Percentiles rank a stretch among this genome's conserved stretches.
Conservation (phyloP, 441 rosid genomes). For the Mallotus japonicus region DNA sequence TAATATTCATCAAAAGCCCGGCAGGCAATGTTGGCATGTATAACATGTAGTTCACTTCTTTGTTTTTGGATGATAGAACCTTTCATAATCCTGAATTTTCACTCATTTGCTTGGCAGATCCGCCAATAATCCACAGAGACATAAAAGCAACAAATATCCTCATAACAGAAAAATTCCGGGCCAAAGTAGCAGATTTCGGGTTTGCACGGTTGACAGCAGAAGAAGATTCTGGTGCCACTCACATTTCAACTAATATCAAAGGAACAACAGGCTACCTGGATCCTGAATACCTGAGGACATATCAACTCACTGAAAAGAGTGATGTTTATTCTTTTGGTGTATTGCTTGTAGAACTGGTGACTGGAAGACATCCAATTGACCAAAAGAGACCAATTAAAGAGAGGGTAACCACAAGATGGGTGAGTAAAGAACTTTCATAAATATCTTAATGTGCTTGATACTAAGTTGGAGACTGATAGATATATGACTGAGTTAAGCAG, state of each 20-base stretch:
- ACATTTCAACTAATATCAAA: slow-evolving; percentile 66
- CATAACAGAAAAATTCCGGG: slow-evolving; percentile 54
- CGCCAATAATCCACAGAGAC: slow-evolving; percentile 85
- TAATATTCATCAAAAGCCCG: no score
- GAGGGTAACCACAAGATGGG: slow-evolving; percentile 57
- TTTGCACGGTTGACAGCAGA: slow-evolving; percentile 45
- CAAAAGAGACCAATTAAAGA: slow-evolving; percentile 39
- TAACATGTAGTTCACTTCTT: background rate
- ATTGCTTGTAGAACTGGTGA: slow-evolving; percentile 56
- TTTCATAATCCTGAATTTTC: slow-evolving; percentile 18
- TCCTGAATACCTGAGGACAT: slow-evolving; percentile 64
- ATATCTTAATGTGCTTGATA: no score
- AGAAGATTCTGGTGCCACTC: slow-evolving; percentile 46
- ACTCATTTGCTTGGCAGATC: slow-evolving; percentile 47
- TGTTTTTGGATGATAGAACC: background rate
- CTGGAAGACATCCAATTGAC: slow-evolving; percentile 63
- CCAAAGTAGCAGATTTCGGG: slow-evolving; percentile 67
- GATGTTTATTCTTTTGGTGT: slow-evolving; percentile 77
- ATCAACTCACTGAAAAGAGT: slow-evolving; percentile 64
- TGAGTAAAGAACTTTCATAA: slow-evolving; percentile 21
- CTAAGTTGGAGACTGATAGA: no score
- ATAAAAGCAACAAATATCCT: slow-evolving; percentile 75
- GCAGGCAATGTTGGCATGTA: no score
- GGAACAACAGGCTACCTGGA: slow-evolving; percentile 71
- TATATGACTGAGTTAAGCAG: no score